A percentile compares a stretch with the other conserved stretches of the same genome.
Evolutionary conservation across 2,329 filamentous ascomycete species (phyloP).

Genomic region (Chaetoscypha palmicola): DNA sequence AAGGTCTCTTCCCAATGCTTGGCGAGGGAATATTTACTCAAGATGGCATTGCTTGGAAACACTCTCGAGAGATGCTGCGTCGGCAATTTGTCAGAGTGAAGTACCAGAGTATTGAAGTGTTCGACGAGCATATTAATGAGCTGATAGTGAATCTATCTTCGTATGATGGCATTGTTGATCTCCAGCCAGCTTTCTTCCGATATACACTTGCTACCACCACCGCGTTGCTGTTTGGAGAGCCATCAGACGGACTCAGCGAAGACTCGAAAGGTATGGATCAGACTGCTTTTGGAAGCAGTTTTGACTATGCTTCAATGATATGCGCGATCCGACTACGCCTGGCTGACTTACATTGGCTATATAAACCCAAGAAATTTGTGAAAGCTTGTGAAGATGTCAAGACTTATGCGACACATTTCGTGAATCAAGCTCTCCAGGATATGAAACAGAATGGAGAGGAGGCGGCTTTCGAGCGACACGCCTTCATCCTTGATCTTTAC

Average conservation of each 20-base stretch:
- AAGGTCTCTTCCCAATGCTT: conserved; percentile 16
- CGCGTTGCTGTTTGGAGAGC: conserved; percentile 50
- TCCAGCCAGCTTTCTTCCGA: conserved; percentile 51
- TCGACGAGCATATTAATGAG: conserved; percentile 44
- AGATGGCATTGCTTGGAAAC: conserved; percentile 33
- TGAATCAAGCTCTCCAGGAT: no score
- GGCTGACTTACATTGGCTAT: no score
- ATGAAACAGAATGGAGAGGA: no score
- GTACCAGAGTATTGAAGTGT: conserved; percentile 26
- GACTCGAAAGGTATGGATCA: background rate
- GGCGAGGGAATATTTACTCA: conserved; percentile 36
- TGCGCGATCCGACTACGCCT: no score
- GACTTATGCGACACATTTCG: no score
- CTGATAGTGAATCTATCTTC: conserved; percentile 26
- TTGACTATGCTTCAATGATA: no score
- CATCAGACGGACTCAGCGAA: conserved; percentile 30
- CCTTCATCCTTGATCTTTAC: no score
- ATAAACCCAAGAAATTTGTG: no score
- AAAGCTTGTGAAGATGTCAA: no score
- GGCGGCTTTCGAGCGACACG: no score
- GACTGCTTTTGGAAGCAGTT: no score
- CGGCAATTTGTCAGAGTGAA: conserved; percentile 14
- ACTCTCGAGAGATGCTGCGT: conserved; percentile 31
- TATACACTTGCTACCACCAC: conserved; percentile 50
- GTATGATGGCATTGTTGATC: conserved; percentile 37